Evolutionary conservation across 306 rosid species (phyloP).

Genomic region (Rosa chinensis): DNA sequence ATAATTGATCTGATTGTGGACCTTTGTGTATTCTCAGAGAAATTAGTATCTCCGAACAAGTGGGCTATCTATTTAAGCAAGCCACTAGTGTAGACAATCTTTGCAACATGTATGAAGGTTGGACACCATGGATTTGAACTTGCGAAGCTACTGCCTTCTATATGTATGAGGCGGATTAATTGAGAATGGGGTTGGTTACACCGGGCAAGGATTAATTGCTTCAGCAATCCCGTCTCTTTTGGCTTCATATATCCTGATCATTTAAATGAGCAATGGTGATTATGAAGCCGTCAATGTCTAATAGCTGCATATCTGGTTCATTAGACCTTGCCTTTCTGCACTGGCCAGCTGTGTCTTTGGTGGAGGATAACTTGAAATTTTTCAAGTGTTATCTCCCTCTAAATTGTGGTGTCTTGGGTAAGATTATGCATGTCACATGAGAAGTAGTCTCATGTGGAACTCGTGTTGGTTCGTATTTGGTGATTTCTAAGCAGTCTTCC

Average conservation of each 20-base stretch:
- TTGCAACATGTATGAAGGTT: constrained; percentile 98
- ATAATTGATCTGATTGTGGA: constrained; percentile 22
- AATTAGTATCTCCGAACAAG: constrained; percentile 74
- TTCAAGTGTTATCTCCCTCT: not conserved
- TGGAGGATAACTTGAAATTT: not conserved
- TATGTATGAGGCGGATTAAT: constrained; percentile 9
- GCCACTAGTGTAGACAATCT: constrained; percentile 92
- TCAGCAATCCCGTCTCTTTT: constrained; percentile 8
- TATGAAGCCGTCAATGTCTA: not conserved
- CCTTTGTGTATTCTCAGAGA: constrained; percentile 57
- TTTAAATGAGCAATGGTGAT: constrained; percentile 11
- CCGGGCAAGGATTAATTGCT: constrained; percentile 16
- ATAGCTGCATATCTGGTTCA: not conserved
- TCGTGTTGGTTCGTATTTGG: not conserved
- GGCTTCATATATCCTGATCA: constrained; percentile 11
- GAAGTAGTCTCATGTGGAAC: not conserved
- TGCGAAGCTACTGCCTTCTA: constrained; percentile 29
- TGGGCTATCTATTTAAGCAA: constrained; percentile 87
- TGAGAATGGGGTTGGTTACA: constrained; percentile 13
- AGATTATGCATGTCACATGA: not conserved
- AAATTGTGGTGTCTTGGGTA: not conserved
- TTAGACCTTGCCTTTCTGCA: not conserved
- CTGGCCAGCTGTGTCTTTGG: not conserved
- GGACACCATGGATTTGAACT: constrained; percentile 98
- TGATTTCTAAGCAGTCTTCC: constrained; percentile 1